Percentiles rank a stretch among this genome's conserved stretches.
phyloP scores from a whole-genome alignment of 306 rosid species.

The Lathyrus sativus region DNA sequence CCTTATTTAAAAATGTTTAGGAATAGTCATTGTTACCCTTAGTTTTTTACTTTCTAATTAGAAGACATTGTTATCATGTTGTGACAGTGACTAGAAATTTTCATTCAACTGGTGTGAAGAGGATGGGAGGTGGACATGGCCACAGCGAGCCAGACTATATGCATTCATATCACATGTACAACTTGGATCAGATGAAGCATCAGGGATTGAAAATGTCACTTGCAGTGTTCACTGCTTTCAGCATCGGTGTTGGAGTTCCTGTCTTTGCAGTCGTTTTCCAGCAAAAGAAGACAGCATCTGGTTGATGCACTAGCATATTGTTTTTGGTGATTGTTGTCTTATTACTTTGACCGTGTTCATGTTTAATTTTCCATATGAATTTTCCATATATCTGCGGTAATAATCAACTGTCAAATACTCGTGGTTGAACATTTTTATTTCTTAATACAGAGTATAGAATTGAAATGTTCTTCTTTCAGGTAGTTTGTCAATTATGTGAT shows the following conservation, averaged over 20 bases:
- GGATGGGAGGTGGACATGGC: conserved; percentile 58
- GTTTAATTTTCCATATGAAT: conserved; percentile 41
- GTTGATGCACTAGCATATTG: conserved; percentile 34
- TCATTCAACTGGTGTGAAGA: conserved; percentile 53
- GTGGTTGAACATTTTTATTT: conserved; percentile 4
- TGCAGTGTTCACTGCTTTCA: conserved; percentile 53
- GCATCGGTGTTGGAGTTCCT: conserved; percentile 56
- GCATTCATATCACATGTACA: conserved; percentile 59
- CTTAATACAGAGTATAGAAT: conserved; percentile 3
- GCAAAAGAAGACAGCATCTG: conserved; percentile 62
- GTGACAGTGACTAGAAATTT: conserved; percentile 50
- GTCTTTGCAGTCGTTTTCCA: conserved; percentile 56
- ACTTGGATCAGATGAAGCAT: conserved; percentile 55
- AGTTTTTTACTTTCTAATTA: conserved; percentile 1
- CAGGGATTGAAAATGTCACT: conserved; percentile 55
- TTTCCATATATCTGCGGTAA: conserved; percentile 37
- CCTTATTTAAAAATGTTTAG: not conserved
- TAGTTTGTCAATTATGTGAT: not conserved
- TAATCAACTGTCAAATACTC: conserved; percentile 32
- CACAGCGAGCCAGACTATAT: conserved; percentile 51
- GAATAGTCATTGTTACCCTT: conserved; percentile 1
- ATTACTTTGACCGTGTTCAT: conserved; percentile 31
- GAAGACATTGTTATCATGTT: conserved; percentile 28
- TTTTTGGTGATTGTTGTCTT: conserved; percentile 25
- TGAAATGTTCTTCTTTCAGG: conserved; percentile 2